Conservation (phyloP, 2,329 filamentous ascomycete genomes). For the Graphilbum fragrans region DNA sequence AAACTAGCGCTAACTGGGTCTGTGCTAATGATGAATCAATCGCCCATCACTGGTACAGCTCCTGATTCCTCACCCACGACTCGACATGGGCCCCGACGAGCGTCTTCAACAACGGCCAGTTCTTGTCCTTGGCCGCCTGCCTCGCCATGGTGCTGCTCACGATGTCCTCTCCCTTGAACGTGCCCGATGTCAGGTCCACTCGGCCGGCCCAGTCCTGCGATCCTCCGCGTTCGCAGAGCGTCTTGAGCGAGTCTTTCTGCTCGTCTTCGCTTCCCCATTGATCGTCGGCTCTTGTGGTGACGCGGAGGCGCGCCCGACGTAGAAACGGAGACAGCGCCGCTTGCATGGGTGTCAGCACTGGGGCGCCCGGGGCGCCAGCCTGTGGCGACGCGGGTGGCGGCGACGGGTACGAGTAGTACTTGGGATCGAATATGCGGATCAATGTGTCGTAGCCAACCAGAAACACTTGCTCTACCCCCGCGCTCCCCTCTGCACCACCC, state of each 20-base stretch:
- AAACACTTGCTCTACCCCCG: slow-evolving; percentile 44
- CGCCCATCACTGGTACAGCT: slow-evolving; percentile 33
- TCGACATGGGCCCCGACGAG: slow-evolving; percentile 46
- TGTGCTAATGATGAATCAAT: too few relatives aligned
- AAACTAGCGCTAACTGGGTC: too few relatives aligned
- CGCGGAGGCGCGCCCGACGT: slow-evolving; percentile 43
- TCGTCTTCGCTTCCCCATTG: slow-evolving; percentile 44
- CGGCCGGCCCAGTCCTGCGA: slow-evolving; percentile 43
- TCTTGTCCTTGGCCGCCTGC: slow-evolving; percentile 34
- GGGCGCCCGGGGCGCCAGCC: neutral
- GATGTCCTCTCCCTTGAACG: slow-evolving; percentile 24
- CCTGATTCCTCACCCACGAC: slow-evolving; percentile 42
- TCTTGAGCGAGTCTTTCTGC: slow-evolving; percentile 41
- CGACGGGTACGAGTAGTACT: slow-evolving; percentile 45
- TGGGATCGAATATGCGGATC: slow-evolving; percentile 57
- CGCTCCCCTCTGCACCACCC: neutral
- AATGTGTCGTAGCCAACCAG: slow-evolving; percentile 68
- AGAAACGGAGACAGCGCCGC: slow-evolving; percentile 52
- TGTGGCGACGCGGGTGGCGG: neutral
- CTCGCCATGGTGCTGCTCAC: slow-evolving; percentile 54
- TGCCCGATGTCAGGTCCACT: slow-evolving; percentile 46
- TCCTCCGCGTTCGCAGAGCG: slow-evolving; percentile 29
- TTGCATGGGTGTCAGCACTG: slow-evolving; percentile 28
- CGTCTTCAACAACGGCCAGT: slow-evolving; percentile 32
- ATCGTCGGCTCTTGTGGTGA: slow-evolving; percentile 50